These are phyloP conservation scores for Stereocaulon alpinum DNA, from an alignment of 495 filamentous ascomycete genomes.

Conservation along the genomic window DNA sequence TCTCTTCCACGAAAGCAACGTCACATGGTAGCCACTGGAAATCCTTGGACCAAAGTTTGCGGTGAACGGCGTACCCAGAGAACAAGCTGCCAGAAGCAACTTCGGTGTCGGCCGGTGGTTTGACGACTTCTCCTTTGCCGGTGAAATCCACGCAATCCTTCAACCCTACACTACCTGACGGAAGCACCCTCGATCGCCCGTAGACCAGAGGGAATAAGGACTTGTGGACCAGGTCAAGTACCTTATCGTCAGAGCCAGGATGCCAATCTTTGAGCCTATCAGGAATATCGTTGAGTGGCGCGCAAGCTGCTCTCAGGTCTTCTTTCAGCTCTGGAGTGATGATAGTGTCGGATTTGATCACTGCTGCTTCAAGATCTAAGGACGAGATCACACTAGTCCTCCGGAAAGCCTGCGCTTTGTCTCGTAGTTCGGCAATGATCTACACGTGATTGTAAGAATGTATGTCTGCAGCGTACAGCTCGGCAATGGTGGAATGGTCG, in stretches of 20 bases:
- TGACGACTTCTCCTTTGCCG: conserved; percentile 31
- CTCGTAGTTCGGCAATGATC: conserved; percentile 41
- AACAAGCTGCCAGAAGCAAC: too few relatives aligned
- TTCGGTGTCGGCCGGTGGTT: conserved; percentile 4
- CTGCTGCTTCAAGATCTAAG: conserved; percentile 25
- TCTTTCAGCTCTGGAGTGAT: conserved; percentile 25
- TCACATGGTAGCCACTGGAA: conserved; percentile 56
- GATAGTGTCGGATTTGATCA: conserved; percentile 32
- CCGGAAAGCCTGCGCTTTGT: conserved; percentile 30
- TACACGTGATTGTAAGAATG: conserved; percentile 8
- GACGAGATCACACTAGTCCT: conserved; percentile 27
- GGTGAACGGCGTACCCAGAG: background rate
- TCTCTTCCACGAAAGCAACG: conserved; percentile 32
- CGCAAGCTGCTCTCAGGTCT: conserved; percentile 22
- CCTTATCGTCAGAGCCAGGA: conserved; percentile 42
- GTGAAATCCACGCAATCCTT: conserved; percentile 32
- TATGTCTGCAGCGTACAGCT: too few relatives aligned
- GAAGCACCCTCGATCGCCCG: conserved; percentile 39
- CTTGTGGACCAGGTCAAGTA: conserved; percentile 52
- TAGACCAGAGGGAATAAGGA: conserved; percentile 51
- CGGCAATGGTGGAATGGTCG: too few relatives aligned
- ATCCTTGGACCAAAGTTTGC: conserved; percentile 19
- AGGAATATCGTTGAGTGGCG: conserved; percentile 36
- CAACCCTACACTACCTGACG: conserved; percentile 29
- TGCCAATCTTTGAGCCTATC: conserved; percentile 47